Percentiles rank a stretch among this genome's conserved stretches.
These are phyloP conservation scores for Thelonectria olida DNA, from an alignment of 2,329 filamentous ascomycete genomes.

Conservation along the genomic window DNA sequence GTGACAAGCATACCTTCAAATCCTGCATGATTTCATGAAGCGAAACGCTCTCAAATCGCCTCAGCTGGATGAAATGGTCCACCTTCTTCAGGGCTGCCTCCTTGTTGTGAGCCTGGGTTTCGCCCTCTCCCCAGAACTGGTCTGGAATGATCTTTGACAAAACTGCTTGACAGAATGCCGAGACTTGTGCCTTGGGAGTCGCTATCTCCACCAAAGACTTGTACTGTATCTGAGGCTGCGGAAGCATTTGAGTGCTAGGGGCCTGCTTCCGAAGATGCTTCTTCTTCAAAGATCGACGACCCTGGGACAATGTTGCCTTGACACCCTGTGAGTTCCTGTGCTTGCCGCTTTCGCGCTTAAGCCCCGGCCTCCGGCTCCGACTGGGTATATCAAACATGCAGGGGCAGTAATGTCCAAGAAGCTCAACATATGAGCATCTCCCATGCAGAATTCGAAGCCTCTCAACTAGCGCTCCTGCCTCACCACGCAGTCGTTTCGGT, in stretches of 20 bases:
- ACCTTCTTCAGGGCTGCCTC: slow-evolving; percentile 70
- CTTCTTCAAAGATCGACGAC: slow-evolving; percentile 23
- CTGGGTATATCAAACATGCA: slow-evolving; percentile 38
- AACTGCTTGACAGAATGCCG: slow-evolving; percentile 85
- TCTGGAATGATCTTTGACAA: slow-evolving; percentile 77
- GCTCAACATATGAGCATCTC: slow-evolving; percentile 80
- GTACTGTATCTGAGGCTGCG: slow-evolving; percentile 20
- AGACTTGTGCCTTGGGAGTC: slow-evolving; percentile 74
- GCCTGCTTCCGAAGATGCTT: slow-evolving; percentile 16
- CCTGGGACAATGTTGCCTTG: slow-evolving; percentile 10
- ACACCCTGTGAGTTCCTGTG: slow-evolving; percentile 6
- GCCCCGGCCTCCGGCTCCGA: slow-evolving; percentile 8
- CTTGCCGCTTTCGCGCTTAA: slow-evolving; percentile 14
- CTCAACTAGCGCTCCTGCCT: slow-evolving; percentile 65
- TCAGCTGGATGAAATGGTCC: slow-evolving; percentile 79
- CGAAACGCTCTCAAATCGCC: slow-evolving; percentile 82
- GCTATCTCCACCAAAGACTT: slow-evolving; percentile 71
- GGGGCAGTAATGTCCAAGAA: slow-evolving; percentile 86
- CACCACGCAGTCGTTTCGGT: slow-evolving; percentile 76
- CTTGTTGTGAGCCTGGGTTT: slow-evolving; percentile 67
- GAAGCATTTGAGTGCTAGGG: slow-evolving; percentile 11
- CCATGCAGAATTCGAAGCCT: slow-evolving; percentile 76
- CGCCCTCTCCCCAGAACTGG: slow-evolving; percentile 75
- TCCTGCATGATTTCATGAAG: slow-evolving; percentile 81
- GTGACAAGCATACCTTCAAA: slow-evolving; percentile 67